Evolutionary conservation across 2,329 filamentous ascomycete genomes (phyloP), one percentile per base, ranked within the genome.

Genomic region (Penicillium sp.): DNA sequence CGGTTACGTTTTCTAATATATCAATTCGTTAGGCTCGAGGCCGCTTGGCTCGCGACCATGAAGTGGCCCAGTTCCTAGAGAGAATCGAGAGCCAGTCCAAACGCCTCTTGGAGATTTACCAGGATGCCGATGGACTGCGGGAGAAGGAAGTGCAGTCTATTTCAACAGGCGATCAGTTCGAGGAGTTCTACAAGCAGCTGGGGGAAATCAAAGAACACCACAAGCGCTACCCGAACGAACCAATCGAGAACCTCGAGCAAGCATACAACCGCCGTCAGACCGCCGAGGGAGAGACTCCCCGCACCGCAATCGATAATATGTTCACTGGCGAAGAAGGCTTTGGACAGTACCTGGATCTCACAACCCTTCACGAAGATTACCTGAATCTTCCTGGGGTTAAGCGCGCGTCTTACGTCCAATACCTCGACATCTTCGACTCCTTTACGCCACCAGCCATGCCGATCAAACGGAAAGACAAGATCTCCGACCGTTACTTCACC

Each of bases 321-420:
- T 99, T 99, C 75, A 96, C 92, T 0, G 94, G 94, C 61, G 95
- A 99, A 76, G 94, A 99, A 75, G 89, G 89, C 0, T 97, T 89
- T 69, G 94, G 94, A 43, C 89, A 91, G 66, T 99, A 91, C 76
- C 90, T 99, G 69, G 94, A 99, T 74, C 78, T 99, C 47, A 93
- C 89, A 19, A 84, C 82, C 40, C 85, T 87, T 65, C 93, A 97
- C 75, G 93, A 97, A 70, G 82, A 89, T 15, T 99, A 92, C 71
- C 82, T 97, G 59, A 99, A 99, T 71, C 81, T 99, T 9, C 89
- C 91, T 2, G 88, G 89, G 9, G 86, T 93, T 21, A 96, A 95
- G 76, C 86, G 93, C 53, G 78, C 94, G 42, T 89, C 86, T 17
- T 99, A 99, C 71, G 81, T 97, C 49, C 93, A 97, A 79, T 99